A percentile compares a stretch with the other conserved stretches of the same genome.
These are phyloP conservation scores for Oleoguttula mirabilis DNA, from an alignment of 495 filamentous ascomycete species.

Conservation along the genomic window DNA sequence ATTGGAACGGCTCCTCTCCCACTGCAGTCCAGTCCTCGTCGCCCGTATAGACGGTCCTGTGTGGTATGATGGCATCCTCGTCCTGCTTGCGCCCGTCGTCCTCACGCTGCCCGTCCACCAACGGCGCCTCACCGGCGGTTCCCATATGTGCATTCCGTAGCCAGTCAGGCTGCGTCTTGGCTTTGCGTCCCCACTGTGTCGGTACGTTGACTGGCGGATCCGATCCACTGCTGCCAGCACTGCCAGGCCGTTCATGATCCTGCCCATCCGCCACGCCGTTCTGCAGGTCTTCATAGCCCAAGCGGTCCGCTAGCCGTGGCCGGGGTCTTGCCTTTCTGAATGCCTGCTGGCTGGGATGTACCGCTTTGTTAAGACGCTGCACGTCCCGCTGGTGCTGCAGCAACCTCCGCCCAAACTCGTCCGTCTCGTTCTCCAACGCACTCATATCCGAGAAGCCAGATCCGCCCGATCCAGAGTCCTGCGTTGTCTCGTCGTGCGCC, in stretches of 20 bases:
- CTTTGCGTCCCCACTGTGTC: conserved; percentile 46
- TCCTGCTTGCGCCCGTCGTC: conserved; percentile 18
- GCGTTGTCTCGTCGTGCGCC: conserved; percentile 22
- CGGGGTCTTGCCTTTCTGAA: conserved; percentile 28
- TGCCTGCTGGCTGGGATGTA: conserved; percentile 19
- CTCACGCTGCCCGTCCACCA: conserved; percentile 23
- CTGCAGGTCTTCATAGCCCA: conserved; percentile 3
- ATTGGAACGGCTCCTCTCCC: conserved; percentile 35
- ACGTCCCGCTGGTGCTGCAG: conserved; percentile 26
- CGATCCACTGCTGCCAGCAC: conserved; percentile 27
- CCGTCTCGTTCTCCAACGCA: conserved; percentile 26
- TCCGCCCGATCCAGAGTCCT: conserved; percentile 14
- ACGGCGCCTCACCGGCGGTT: conserved; percentile 12
- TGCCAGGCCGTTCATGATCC: conserved; percentile 16
- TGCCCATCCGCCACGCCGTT: neutral
- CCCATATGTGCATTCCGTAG: conserved; percentile 29
- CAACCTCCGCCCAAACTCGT: conserved; percentile 28
- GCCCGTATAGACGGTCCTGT: conserved; percentile 18
- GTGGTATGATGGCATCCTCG: conserved; percentile 14
- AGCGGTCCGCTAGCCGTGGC: conserved; percentile 8
- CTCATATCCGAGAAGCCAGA: conserved; percentile 24
- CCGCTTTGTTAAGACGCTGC: conserved; percentile 24
- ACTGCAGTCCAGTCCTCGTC: conserved; percentile 26
- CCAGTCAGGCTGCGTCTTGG: conserved; percentile 42
- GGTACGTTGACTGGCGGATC: conserved; percentile 46